These are phyloP conservation scores for Colletotrichum sp. DNA, from an alignment of 2,329 filamentous ascomycete genomes.

Conservation along the genomic window DNA sequence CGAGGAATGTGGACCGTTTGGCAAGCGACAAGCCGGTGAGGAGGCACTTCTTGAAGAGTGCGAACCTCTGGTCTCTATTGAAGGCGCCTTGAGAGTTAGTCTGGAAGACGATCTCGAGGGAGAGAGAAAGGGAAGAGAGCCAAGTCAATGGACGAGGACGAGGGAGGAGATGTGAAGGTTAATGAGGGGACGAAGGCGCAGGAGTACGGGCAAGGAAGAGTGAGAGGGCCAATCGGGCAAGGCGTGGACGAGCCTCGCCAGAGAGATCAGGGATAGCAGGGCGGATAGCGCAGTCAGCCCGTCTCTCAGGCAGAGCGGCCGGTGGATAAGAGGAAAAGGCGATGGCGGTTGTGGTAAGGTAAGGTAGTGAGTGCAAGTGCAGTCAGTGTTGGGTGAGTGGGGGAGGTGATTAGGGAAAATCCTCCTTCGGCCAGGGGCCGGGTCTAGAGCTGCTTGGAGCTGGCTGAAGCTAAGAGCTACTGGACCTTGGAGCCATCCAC, in stretches of 20 bases:
- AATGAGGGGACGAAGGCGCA: constrained; percentile 12
- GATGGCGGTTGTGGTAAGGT: neutral
- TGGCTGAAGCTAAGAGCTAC: neutral
- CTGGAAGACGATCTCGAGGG: constrained; percentile 10
- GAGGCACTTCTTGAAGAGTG: constrained; percentile 4
- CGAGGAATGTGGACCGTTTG: constrained; percentile 2
- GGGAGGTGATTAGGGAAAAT: constrained; percentile 8
- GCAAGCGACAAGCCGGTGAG: constrained; percentile 8
- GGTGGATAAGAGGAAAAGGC: neutral
- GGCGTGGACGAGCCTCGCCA: constrained; percentile 20
- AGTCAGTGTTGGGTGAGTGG: neutral
- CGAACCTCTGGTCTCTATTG: constrained; percentile 11
- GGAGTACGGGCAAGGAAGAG: constrained; percentile 8
- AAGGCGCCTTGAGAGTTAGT: constrained; percentile 15
- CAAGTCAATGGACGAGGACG: neutral
- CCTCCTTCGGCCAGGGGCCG: neutral
- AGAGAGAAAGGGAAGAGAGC: constrained; percentile 10
- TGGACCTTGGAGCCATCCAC: neutral
- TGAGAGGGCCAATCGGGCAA: constrained; percentile 12
- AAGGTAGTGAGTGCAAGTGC: neutral
- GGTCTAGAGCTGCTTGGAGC: neutral
- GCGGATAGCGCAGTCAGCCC: constrained; percentile 1
- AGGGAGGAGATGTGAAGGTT: constrained; percentile 12
- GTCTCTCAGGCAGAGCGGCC: constrained; percentile 4
- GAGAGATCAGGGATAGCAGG: constrained; percentile 2